Percentiles rank a stretch among this genome's conserved stretches.
Evolutionary conservation across 768 basidiomycete species (phyloP).

Genomic region (Chalciporus sphaerocephalus): DNA sequence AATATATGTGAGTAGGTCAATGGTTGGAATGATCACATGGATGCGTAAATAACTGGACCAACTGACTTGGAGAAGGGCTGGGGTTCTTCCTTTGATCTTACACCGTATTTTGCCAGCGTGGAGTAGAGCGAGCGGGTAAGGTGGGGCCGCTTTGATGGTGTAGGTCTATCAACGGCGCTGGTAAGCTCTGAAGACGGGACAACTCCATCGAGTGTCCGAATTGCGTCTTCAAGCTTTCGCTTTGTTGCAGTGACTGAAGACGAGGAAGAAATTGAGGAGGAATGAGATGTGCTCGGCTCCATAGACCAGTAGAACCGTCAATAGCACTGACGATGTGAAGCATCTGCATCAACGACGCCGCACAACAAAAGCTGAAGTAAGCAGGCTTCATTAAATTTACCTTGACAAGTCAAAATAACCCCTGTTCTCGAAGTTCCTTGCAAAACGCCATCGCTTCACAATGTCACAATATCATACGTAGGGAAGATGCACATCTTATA

Average conservation of each 20-base stretch:
- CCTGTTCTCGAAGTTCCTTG: not conserved
- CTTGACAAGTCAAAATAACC: not conserved
- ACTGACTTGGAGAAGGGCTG: slow-evolving; percentile 29
- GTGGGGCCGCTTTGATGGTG: slow-evolving; percentile 50
- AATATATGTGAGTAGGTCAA: slow-evolving; percentile 1
- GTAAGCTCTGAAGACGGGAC: slow-evolving; percentile 38
- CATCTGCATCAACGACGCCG: too few relatives aligned
- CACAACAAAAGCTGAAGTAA: not conserved
- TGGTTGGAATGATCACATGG: not conserved
- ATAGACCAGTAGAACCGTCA: slow-evolving; percentile 1
- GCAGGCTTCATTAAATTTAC: not conserved
- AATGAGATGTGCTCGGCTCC: slow-evolving; percentile 13
- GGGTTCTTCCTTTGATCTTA: slow-evolving; percentile 47
- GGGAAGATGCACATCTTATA: too few relatives aligned
- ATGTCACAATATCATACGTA: too few relatives aligned
- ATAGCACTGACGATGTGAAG: too few relatives aligned
- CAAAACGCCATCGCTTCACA: not conserved
- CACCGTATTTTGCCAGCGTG: slow-evolving; percentile 73
- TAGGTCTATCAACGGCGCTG: slow-evolving; percentile 28
- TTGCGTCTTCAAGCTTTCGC: slow-evolving; percentile 82
- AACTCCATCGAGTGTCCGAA: slow-evolving; percentile 65
- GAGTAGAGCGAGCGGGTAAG: slow-evolving; percentile 66
- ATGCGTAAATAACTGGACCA: slow-evolving; percentile 10
- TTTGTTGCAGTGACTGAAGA: slow-evolving; percentile 40
- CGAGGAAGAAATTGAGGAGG: not conserved